Percentiles rank a stretch among this genome's conserved stretches.
Evolutionary conservation across 352 stramenopile species (phyloP).

Genomic region (Phytophthora megakarya): DNA sequence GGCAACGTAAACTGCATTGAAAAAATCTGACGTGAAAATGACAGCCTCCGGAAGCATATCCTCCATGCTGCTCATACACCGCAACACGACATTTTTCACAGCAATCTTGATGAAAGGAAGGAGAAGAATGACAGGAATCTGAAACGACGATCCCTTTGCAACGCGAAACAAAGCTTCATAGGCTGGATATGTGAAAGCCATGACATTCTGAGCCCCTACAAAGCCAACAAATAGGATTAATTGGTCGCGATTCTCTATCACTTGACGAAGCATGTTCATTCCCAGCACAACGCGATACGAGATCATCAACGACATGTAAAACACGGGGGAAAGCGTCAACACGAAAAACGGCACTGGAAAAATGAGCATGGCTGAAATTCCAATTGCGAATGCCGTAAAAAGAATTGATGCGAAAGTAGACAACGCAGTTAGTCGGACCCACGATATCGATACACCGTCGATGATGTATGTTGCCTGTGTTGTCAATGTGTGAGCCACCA

Average conservation of each 20-base stretch:
- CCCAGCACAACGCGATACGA: conserved; percentile 24
- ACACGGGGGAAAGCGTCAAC: conserved; percentile 14
- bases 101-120: conserved; percentile 36
- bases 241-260: conserved; percentile 11
- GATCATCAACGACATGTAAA: conserved; percentile 18
- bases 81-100: conserved; percentile 31
- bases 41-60: conserved; percentile 28
- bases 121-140: conserved; percentile 18
- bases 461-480: conserved; percentile 18
- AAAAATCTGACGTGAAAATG: conserved; percentile 35
- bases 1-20: conserved; percentile 33
- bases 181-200: conserved; percentile 22
- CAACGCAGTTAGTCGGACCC: not conserved
- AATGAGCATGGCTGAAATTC: conserved; percentile 13
- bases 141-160: conserved; percentile 9
- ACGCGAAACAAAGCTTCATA: conserved; percentile 26
- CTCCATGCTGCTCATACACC: conserved; percentile 10
- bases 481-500: conserved; percentile 6
- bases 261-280: conserved; percentile 6
- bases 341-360: conserved; percentile 30
- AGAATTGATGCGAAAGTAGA: conserved; percentile 3
- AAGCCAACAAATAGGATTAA: conserved; percentile 13
- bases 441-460: conserved; percentile 4
- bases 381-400: conserved; percentile 8
- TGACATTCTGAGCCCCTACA: conserved; percentile 8